Evolutionary conservation across 2,329 filamentous ascomycete species (phyloP).

Genomic region (Fusarium pininemorale): DNA sequence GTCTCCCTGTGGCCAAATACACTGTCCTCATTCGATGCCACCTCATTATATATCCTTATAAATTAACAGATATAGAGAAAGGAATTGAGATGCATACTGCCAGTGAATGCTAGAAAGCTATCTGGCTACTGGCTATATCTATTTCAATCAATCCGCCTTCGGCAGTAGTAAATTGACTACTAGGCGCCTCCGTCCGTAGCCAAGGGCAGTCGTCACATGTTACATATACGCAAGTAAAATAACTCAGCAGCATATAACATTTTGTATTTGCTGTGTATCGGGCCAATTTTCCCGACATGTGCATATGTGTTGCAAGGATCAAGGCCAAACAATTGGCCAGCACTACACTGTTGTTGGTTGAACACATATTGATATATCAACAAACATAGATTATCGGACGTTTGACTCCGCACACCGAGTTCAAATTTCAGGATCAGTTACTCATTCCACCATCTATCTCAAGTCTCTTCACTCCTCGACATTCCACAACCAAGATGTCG

Average conservation of each 20-base stretch:
- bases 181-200: no score
- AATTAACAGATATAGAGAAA: neutral
- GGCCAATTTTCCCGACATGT: no score
- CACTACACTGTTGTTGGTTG: neutral
- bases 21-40: neutral
- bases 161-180: no score
- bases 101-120: neutral
- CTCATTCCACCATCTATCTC: accelerated
- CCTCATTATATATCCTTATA: accelerated
- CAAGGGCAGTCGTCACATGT: no score
- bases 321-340: no score
- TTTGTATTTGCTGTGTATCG: no score
- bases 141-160: neutral
- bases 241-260: no score
- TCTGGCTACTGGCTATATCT: no score
- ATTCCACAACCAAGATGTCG: neutral
- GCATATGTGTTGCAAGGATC: no score
- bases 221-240: no score
- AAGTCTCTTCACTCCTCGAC: accelerated
- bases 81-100: neutral
- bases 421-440: neutral
- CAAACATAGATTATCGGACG: neutral
- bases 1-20: accelerated
- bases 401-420: neutral
- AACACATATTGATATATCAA: neutral